Base-by-base conservation (phyloP, 2,329 filamentous ascomycete species). In the Sclerotinia glacialis region DNA sequence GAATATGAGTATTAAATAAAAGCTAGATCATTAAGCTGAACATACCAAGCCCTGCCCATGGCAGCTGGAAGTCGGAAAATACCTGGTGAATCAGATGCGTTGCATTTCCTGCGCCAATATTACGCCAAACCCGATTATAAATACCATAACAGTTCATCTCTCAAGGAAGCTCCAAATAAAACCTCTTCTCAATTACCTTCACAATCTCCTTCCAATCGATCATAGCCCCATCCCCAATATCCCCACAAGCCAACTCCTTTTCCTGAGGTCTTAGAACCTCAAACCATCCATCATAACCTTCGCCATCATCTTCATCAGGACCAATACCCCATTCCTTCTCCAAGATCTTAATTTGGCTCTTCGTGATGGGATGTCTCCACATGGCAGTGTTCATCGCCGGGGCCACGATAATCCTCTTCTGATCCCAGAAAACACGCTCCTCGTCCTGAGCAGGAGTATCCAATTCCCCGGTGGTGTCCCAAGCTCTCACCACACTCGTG, bases 321-420 rank as follows among this genome's bases (percentile, higher is more conserved):
- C 53, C 66, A 56, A 83, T 76, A 7, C 88, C 89, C 92, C 93
- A 97, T 67, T 93, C 90, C 58, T 89, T 84, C 69, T 88, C 83
- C 56, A 97, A 79, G 0, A 90, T 80, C 50, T 79, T 79, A 47
- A 97, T 78, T 70, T 97, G 92, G 69, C 85, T 86, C 60, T 79
- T 82, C 0, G 93, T 97, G 55, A 96, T 80, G 2, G 93, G 93
- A 76, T 97, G 92, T 65, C 83, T 81, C 89, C 91, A 96, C 93
- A 97, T 97, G 5, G 89, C 87, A 31, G 87, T 92, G 77, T 97
- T 97, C 92, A 97, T 96, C 40, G 90, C 88, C 1, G 89, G 88
- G 2, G 90, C 90, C 0, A 94, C 89, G 1, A 95, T 74, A 46
- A 96, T 92, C 70, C 82, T 85, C 77, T 89, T 89, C 76, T 83